These are phyloP conservation scores for Alternaria sp. DNA, from an alignment of 2,329 filamentous ascomycete species.

Conservation along the genomic window DNA sequence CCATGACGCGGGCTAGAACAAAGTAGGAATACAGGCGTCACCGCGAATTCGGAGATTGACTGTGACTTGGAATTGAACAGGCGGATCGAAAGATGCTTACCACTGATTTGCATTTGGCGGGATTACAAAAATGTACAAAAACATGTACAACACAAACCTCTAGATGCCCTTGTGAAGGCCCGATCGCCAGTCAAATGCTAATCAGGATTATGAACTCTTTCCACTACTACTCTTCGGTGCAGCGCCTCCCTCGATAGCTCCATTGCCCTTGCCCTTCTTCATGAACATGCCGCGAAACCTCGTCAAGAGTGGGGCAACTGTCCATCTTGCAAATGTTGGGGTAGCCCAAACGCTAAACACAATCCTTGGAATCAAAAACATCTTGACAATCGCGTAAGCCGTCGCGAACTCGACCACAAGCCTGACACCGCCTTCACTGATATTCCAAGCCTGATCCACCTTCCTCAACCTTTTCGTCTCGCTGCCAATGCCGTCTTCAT, in stretches of 20 bases:
- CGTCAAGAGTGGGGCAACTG: conserved; percentile 40
- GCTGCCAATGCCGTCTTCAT: conserved; percentile 55
- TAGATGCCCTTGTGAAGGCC: background rate
- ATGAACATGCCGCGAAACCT: conserved; percentile 53
- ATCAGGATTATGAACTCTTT: conserved; percentile 14
- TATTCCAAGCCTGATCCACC: conserved; percentile 51
- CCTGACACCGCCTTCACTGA: conserved; percentile 59
- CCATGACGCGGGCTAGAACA: conserved; percentile 8
- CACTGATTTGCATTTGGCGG: background rate
- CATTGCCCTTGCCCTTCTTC: conserved; percentile 43
- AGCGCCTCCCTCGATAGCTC: conserved; percentile 45
- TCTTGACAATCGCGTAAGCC: conserved; percentile 91
- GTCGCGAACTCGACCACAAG: conserved; percentile 76
- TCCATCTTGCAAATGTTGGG: conserved; percentile 79
- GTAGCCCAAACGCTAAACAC: conserved; percentile 84
- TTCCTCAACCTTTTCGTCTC: conserved; percentile 44
- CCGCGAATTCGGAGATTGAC: background rate
- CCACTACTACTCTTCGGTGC: conserved; percentile 33
- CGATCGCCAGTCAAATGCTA: background rate
- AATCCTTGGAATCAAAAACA: conserved; percentile 78
- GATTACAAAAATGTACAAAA: background rate
- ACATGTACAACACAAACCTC: background rate
- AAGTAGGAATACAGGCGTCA: background rate
- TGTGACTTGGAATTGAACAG: background rate
- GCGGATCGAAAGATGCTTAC: conserved; percentile 1